Conservation (phyloP, 108 stramenopile species). For the Cyclotella atomus region DNA sequence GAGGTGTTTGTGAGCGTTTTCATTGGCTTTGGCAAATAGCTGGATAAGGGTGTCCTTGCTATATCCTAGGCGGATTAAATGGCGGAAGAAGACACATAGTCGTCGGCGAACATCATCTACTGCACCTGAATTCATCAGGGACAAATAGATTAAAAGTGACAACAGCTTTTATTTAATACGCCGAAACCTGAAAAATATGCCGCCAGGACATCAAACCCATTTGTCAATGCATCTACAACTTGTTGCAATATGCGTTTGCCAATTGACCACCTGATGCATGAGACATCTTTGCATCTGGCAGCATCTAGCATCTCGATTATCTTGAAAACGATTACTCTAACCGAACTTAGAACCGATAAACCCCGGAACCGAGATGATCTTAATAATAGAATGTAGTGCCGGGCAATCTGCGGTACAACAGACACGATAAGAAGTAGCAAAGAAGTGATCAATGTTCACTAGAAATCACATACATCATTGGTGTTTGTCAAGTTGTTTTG, state of each 20-base stretch:
- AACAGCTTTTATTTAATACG: too few species aligned
- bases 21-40: conserved; percentile 24
- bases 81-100: conserved; percentile 19
- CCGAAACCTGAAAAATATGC: conserved; percentile 47
- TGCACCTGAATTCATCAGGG: too few species aligned
- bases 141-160: conserved; percentile 55
- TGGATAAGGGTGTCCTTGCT: conserved; percentile 4
- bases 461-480: too few species aligned
- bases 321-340: conserved; percentile 43
- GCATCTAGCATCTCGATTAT: conserved; percentile 36
- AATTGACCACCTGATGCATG: conserved; percentile 5
- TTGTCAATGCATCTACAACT: conserved; percentile 19
- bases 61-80: conserved; percentile 30
- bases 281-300: conserved; percentile 3
- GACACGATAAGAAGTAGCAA: too few species aligned
- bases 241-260: conserved; percentile 35
- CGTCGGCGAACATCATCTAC: conserved; percentile 13
- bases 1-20: conserved; percentile 17
- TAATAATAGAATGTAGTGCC: conserved; percentile 11
- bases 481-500: background rate
- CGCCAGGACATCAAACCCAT: conserved; percentile 28
- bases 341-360: conserved; percentile 26
- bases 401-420: too few species aligned
- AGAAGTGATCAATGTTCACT: too few species aligned
- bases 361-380: conserved; percentile 12